Evolutionary conservation across 441 rosid genomes (phyloP).

Genomic region (Francoa sonchifolia): DNA sequence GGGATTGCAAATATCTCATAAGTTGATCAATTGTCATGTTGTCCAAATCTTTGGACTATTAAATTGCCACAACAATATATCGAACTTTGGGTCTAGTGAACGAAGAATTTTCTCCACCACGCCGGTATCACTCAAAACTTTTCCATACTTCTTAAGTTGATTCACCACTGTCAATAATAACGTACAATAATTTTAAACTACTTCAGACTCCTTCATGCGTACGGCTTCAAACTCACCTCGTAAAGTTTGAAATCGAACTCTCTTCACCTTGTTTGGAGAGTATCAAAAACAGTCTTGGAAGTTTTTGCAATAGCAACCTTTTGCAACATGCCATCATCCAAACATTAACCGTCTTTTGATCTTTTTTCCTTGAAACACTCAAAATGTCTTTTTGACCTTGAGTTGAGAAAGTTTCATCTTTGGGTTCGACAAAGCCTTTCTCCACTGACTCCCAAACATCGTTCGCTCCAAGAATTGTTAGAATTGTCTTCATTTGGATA

Average conservation of each 20-base stretch:
- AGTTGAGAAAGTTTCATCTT: not conserved
- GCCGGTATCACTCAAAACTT: constrained; percentile 1
- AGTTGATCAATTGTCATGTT: not conserved
- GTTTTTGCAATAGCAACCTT: not conserved
- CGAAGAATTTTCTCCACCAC: constrained; percentile 3
- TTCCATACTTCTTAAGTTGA: constrained; percentile 7
- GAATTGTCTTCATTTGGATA: not conserved
- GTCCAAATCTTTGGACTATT: constrained; percentile 6
- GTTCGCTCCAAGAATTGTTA: not conserved
- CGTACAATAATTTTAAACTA: constrained; percentile 5
- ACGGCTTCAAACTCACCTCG: constrained; percentile 6
- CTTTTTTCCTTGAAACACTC: not conserved
- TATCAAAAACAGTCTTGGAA: not conserved
- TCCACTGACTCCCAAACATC: not conserved
- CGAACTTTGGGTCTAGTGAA: constrained; percentile 1
- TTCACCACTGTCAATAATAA: not conserved
- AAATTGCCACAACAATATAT: not conserved
- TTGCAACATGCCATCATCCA: not conserved
- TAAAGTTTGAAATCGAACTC: constrained; percentile 7
- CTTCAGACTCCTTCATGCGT: constrained; percentile 3
- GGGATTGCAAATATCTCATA: not conserved
- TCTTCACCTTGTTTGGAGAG: constrained; percentile 2
- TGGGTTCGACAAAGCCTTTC: not conserved
- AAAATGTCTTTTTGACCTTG: not conserved
- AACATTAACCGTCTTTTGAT: not conserved